Percentiles rank a stretch among this genome's conserved stretches.
These are phyloP conservation scores for Nakazawaea laoshanensis DNA, from an alignment of 805 yeast species.

Conservation along the genomic window DNA sequence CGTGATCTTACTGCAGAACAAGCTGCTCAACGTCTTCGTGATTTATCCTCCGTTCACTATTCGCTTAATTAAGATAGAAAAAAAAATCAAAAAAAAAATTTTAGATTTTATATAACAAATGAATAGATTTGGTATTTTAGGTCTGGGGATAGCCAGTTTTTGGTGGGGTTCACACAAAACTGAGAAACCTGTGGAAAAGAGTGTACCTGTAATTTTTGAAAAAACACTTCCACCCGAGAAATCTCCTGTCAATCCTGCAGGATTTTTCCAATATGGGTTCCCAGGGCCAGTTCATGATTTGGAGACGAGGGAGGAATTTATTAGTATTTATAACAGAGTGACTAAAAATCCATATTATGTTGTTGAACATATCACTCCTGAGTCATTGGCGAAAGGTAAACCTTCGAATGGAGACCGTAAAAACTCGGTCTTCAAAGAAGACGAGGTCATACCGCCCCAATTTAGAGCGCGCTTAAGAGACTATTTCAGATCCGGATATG, in stretches of 20 bases:
- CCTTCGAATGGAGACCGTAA: slow-evolving; percentile 61
- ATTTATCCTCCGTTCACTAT: slow-evolving; percentile 30
- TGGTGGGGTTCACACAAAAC: slow-evolving; percentile 8
- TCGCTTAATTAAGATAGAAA: slow-evolving; percentile 5
- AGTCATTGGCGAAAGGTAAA: slow-evolving; percentile 39
- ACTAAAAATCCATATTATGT: slow-evolving; percentile 81
- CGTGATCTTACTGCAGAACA: slow-evolving; percentile 59
- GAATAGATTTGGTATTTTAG: slow-evolving; percentile 3
- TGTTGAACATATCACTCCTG: slow-evolving; percentile 78
- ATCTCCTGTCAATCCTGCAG: slow-evolving; percentile 42
- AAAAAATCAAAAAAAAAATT: not conserved
- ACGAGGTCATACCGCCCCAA: slow-evolving; percentile 65
- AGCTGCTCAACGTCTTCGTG: slow-evolving; percentile 50
- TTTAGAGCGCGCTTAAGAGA: slow-evolving; percentile 77
- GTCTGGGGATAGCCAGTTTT: slow-evolving; percentile 9
- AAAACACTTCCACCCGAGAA: slow-evolving; percentile 8
- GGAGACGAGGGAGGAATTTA: slow-evolving; percentile 62
- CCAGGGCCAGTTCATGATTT: slow-evolving; percentile 94
- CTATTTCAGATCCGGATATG: slow-evolving; percentile 92
- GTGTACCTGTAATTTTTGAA: not conserved
- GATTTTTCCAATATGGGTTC: slow-evolving; percentile 83
- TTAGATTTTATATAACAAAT: not conserved
- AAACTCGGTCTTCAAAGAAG: slow-evolving; percentile 80
- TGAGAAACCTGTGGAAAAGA: not conserved
- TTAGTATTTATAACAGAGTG: slow-evolving; percentile 79